Evolutionary conservation across 192 early-diverging fungal species (phyloP).

Genomic region (Gigaspora rosea): DNA sequence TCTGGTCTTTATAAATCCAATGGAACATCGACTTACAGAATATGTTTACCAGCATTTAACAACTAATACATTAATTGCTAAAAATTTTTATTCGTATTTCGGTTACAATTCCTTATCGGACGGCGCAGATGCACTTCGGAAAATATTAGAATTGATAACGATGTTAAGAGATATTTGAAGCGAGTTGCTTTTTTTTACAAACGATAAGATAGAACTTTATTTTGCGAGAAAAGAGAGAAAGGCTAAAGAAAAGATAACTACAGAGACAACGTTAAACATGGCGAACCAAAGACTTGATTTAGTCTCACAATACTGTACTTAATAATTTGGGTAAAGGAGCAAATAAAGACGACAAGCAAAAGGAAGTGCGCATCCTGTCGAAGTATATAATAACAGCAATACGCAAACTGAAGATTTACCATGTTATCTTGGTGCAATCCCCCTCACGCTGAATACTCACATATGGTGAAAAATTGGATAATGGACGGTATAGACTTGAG

Average conservation of each 20-base stretch:
- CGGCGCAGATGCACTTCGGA: conserved; percentile 8
- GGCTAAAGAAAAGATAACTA: not conserved
- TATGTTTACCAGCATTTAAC: not conserved
- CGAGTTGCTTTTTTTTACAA: conserved; percentile 1
- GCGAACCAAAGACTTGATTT: conserved; percentile 4
- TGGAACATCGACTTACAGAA: not conserved
- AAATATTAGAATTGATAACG: not conserved
- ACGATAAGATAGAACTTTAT: conserved; percentile 1
- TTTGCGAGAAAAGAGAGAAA: conserved; percentile 16
- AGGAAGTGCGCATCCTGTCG: not conserved
- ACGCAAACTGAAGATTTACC: too few relatives aligned
- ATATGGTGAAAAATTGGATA: conserved; percentile 12
- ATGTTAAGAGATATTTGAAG: not conserved
- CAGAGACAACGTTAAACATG: conserved; percentile 26
- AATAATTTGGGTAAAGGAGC: not conserved
- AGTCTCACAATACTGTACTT: not conserved
- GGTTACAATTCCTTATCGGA: conserved; percentile 7
- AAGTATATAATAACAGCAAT: not conserved
- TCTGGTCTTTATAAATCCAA: not conserved
- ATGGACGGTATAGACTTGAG: not conserved
- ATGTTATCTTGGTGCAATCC: conserved; percentile 15
- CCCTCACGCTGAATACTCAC: conserved; percentile 16
- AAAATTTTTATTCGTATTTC: conserved; percentile 17
- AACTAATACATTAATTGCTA: not conserved
- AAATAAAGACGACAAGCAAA: not conserved